Base-by-base conservation (phyloP, 2,329 filamentous ascomycete genomes). In the Ceratocystis cubensis region DNA sequence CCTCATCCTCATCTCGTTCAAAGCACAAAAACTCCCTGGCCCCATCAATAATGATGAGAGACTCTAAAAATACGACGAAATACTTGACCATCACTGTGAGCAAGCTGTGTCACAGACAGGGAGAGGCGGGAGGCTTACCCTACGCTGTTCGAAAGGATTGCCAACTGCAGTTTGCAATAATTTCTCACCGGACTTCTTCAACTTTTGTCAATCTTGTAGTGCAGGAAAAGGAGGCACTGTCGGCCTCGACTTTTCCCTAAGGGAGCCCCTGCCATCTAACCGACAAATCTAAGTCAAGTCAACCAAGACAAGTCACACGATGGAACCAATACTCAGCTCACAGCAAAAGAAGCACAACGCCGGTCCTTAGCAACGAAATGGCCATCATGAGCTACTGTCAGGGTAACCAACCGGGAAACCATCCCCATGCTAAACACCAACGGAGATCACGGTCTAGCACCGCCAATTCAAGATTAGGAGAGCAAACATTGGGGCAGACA, bases 1-100 rank as follows among this genome's bases (percentile, higher is more conserved):
- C 41, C 22, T 37, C 61, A 50, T 33, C 41, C 44, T 37, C 61
- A 63, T 63, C 45, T 63, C 61, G 44, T 63, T 63, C 44, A n/a
- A 30, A 46, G n/a, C 41, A 63, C 22, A 25, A 8, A 33, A n/a
- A 33, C 44, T 63, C 61, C 44, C 44, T 50, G 44, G 13, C 13
- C 13, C 37, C 37, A 41, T 20, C 22, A 62, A 22, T 20, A 62
- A 44, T 22, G n/a, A 30, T 5, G 20, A 62, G 37, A 50, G 30
- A 48, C 41, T 22, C 41, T 46, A 62, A 62, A 46, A 46, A 28
- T 62, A 62, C 2, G 17, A n/a, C 3, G 3, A 37, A 59, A 59
- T 33, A n/a, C 17, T n/a, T 28, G 50, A 5, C 48, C n/a, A 50
- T 13, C 48, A 53, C 15, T 15, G 5, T 28, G 8, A 48, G 5